Evolutionary conservation across 345 rosid genomes (phyloP).

Genomic region (Heritiera littoralis): DNA sequence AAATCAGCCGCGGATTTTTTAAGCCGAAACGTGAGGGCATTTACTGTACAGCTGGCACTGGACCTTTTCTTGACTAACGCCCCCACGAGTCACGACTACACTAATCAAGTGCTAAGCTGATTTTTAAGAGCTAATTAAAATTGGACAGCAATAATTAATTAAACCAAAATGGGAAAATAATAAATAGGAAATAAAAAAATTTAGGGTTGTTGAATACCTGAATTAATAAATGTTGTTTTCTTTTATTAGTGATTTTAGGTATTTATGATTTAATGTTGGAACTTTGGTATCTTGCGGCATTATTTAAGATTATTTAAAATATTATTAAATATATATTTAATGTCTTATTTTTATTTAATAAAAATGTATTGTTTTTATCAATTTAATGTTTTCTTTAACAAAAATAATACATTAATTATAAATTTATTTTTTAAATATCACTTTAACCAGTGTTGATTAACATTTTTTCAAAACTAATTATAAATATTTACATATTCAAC

Average conservation of each 20-base stretch:
- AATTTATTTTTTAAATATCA: too few species aligned
- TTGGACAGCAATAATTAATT: background rate
- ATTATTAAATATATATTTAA: too few species aligned
- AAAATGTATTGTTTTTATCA: too few species aligned
- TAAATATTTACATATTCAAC: too few species aligned
- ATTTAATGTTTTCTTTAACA: too few species aligned
- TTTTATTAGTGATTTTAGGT: background rate
- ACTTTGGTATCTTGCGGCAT: too few species aligned
- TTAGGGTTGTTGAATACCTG: background rate
- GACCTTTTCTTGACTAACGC: conserved; percentile 14
- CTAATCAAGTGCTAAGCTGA: background rate
- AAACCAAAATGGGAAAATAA: background rate
- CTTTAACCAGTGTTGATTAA: too few species aligned
- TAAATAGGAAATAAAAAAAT: background rate
- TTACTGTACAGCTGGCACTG: background rate
- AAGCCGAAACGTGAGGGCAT: background rate
- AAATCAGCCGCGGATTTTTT: background rate
- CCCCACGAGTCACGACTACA: background rate
- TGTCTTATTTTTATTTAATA: too few species aligned
- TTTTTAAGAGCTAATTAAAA: background rate
- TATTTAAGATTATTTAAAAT: too few species aligned
- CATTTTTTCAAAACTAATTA: too few species aligned
- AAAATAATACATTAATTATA: too few species aligned
- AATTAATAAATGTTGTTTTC: background rate
- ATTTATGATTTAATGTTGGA: background rate